A percentile compares a stretch with the other conserved stretches of the same genome.
phyloP scores from a whole-genome alignment of 768 basidiomycete species.

The Pisolithus tinctorius region DNA sequence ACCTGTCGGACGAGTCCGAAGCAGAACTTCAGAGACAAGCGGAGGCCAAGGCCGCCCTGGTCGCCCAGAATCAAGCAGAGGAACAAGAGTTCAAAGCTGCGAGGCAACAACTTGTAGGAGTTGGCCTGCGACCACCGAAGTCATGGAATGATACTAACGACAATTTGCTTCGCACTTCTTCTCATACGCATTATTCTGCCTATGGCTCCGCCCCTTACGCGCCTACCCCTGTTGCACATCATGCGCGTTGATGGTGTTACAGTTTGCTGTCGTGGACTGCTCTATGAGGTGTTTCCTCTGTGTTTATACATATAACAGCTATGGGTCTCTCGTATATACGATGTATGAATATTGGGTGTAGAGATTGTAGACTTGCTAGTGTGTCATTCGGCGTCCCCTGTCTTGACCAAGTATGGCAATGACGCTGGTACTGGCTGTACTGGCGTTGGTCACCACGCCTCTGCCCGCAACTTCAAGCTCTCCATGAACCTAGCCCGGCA shows the following conservation, averaged over 20 bases:
- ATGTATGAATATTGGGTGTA: too few relatives aligned
- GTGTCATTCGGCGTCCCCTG: too few relatives aligned
- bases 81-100: slow-evolving; percentile 79
- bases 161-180: slow-evolving; percentile 17
- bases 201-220: slow-evolving; percentile 23
- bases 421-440: too few relatives aligned
- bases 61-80: slow-evolving; percentile 76
- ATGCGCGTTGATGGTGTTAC: slow-evolving; percentile 20
- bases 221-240: slow-evolving; percentile 21
- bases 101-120: slow-evolving; percentile 66
- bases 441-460: too few relatives aligned
- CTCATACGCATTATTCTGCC: slow-evolving; percentile 17
- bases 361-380: too few relatives aligned
- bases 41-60: slow-evolving; percentile 66
- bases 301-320: slow-evolving; percentile 13
- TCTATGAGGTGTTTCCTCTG: slow-evolving; percentile 9
- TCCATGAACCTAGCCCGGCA: slow-evolving; percentile 84
- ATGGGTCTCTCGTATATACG: too few relatives aligned
- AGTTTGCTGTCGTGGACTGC: slow-evolving; percentile 2
- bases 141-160: slow-evolving; percentile 59
- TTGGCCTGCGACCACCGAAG: slow-evolving; percentile 72
- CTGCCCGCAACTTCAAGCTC: slow-evolving; percentile 7
- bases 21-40: slow-evolving; percentile 83
- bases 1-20: slow-evolving; percentile 89
- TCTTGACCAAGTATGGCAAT: too few relatives aligned